phyloP scores from a whole-genome alignment of 176 grass and related monocot genomes.

The Rhynchospora pubera region DNA sequence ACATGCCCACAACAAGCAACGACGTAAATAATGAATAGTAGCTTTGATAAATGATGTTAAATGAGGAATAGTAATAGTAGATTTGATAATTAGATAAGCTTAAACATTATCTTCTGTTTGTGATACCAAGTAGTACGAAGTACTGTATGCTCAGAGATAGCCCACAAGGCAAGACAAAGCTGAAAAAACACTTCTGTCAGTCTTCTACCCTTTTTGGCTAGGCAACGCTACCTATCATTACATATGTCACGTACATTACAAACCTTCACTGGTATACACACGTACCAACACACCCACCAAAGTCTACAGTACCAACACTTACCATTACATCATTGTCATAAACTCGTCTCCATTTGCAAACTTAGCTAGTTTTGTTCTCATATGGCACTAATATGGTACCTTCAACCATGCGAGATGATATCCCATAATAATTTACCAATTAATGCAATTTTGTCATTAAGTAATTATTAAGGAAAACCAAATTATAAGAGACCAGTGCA shows the following conservation, averaged over 20 bases:
- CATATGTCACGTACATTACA: not conserved
- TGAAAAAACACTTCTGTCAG: slow-evolving; percentile 2
- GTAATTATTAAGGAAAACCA: too few relatives aligned
- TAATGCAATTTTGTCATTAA: not conserved
- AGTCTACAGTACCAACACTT: not conserved
- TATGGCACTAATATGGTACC: not conserved
- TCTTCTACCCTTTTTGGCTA: not conserved
- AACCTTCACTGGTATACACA: not conserved
- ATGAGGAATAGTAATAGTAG: not conserved
- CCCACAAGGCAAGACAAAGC: slow-evolving; percentile 12
- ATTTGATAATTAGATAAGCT: not conserved
- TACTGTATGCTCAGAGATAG: not conserved
- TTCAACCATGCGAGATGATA: not conserved
- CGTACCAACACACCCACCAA: not conserved
- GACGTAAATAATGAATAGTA: slow-evolving; percentile 9
- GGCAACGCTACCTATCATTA: not conserved
- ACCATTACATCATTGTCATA: not conserved
- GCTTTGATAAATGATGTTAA: too few relatives aligned
- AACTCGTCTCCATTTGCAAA: not conserved
- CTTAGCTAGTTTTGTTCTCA: not conserved
- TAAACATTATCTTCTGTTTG: not conserved
- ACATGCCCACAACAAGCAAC: not conserved
- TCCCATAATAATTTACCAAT: not conserved
- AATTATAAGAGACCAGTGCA: not conserved
- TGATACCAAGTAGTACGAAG: not conserved